Evolutionary conservation across 805 yeast species (phyloP).

Genomic region (Jamesozyma hellenica): DNA sequence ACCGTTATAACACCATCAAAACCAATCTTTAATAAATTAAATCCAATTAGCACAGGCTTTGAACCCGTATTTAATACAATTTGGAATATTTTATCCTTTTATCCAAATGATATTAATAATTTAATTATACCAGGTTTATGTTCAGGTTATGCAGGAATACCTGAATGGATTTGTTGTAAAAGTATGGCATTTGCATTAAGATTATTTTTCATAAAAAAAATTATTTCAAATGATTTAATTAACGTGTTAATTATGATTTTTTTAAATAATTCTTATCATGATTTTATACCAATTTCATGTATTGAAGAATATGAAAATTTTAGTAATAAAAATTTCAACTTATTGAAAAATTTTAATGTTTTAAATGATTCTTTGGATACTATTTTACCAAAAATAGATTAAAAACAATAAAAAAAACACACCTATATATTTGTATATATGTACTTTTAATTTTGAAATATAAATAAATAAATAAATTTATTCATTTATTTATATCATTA

Average conservation of each 20-base stretch:
- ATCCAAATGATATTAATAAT: conserved; percentile 16
- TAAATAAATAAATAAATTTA: not conserved
- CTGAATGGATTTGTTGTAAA: conserved; percentile 18
- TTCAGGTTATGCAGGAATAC: conserved; percentile 28
- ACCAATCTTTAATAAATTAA: conserved; percentile 9
- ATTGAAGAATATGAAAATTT: conserved; percentile 14
- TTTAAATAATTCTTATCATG: conserved; percentile 16
- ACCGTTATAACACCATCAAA: conserved; percentile 24
- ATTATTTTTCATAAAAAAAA: conserved; percentile 11
- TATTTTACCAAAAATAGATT: conserved; percentile 13
- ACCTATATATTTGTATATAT: not conserved
- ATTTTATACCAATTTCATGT: conserved; percentile 14
- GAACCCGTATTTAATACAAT: conserved; percentile 23
- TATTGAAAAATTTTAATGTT: conserved; percentile 13
- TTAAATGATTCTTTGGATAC: conserved; percentile 11
- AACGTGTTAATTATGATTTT: conserved; percentile 23
- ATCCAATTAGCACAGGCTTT: conserved; percentile 17
- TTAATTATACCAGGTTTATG: conserved; percentile 26
- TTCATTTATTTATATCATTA: not conserved
- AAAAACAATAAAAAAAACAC: too few species aligned
- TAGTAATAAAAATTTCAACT: conserved; percentile 10
- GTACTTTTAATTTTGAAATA: not conserved
- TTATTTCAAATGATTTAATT: conserved; percentile 14
- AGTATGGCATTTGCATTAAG: conserved; percentile 25
- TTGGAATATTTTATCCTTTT: conserved; percentile 18